Evolutionary conservation across 108 stramenopile genomes (phyloP).

Genomic region (Epithemia pelagica): DNA sequence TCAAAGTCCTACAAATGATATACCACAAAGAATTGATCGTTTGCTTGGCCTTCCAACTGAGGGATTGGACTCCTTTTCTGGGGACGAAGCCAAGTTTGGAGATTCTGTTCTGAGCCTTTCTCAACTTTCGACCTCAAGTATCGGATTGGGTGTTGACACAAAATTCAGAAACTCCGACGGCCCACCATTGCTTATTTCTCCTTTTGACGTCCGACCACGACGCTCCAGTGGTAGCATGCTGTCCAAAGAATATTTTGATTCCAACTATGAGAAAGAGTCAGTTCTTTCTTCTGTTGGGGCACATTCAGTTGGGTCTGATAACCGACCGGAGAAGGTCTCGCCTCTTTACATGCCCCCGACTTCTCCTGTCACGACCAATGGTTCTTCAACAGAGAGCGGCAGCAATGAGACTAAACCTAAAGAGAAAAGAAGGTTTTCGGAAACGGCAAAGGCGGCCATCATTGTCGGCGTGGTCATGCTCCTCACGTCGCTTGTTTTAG

Average conservation of each 20-base stretch:
- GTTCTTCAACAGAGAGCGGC: background rate
- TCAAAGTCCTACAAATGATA: background rate
- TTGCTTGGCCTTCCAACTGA: background rate
- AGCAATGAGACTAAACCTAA: background rate
- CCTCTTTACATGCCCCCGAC: background rate
- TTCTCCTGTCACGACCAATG: background rate
- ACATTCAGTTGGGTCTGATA: background rate
- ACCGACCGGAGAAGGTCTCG: background rate
- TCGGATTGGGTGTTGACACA: constrained; percentile 1
- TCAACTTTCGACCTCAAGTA: background rate
- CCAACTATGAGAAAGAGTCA: background rate
- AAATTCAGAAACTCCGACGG: background rate
- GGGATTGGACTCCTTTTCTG: background rate
- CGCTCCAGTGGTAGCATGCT: background rate
- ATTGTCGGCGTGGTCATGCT: background rate
- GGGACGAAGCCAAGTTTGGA: background rate
- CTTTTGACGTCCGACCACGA: background rate
- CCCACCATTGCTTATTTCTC: background rate
- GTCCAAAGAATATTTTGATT: background rate
- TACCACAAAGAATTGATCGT: background rate
- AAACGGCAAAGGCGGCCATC: background rate
- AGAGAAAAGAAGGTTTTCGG: background rate
- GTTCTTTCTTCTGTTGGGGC: background rate
- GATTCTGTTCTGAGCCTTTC: background rate
- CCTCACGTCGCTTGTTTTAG: background rate